Evolutionary conservation across 495 filamentous ascomycete genomes (phyloP).

Genomic region (Astrocystis sublimbata): DNA sequence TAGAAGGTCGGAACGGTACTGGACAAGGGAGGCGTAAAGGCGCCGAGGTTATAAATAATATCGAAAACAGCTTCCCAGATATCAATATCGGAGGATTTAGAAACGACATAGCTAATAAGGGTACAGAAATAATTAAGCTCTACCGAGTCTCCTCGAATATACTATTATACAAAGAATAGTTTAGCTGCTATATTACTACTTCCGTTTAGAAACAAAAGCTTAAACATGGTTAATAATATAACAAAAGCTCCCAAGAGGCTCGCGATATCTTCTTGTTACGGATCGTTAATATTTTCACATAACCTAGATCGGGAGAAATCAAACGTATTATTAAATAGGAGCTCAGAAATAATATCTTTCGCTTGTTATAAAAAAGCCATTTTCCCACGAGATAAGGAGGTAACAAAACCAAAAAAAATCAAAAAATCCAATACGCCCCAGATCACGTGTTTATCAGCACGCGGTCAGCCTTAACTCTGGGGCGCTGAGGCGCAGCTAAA

Average conservation of each 20-base stretch:
- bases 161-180: not conserved
- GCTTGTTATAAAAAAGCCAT: constrained; percentile 1
- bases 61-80: not conserved
- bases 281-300: not conserved
- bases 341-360: not conserved
- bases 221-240: not conserved
- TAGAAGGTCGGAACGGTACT: constrained; percentile 2
- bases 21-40: not conserved
- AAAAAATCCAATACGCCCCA: too few relatives aligned
- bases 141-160: not conserved
- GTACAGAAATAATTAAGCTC: not conserved
- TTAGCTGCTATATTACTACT: not conserved
- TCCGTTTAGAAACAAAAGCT: not conserved
- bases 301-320: not conserved
- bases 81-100: not conserved
- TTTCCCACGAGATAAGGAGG: not conserved
- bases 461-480: too few relatives aligned
- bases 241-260: not conserved
- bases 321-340: constrained; percentile 4
- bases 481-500: too few relatives aligned
- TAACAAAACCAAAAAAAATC: too few relatives aligned
- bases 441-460: too few relatives aligned
- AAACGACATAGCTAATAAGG: not conserved
- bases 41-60: not conserved
- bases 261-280: constrained; percentile 1